Evolutionary conservation across 345 rosid species (phyloP), one percentile per base, ranked within the genome.

Genomic region (Hypericum perforatum): DNA sequence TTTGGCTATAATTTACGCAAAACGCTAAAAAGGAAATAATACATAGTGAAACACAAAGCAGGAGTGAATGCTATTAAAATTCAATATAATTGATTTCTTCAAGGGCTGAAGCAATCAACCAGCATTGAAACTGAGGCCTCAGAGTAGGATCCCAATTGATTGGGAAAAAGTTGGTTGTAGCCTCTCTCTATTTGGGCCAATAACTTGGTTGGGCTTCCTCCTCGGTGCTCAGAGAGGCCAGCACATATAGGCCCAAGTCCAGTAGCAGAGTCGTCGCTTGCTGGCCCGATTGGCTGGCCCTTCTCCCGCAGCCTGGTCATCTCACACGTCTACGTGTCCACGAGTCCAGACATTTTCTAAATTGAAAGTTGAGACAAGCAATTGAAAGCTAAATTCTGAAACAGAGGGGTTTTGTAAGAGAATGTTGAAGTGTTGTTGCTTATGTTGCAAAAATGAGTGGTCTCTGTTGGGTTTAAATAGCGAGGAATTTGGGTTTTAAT

Each of bases 301-400:
- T 68, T 74, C 56, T 76, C 78, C 7, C 61, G 65, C 41, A 59
- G 68, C 74, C 60, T 73, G 55, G 67, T 49, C 6, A 29, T 7
- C 64, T 76, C 76, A 37, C 57, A 56, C 7, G 64, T 66, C 80
- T 78, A 76, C 40, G 57, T 76, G 63, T 82, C 88, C 51, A 68
- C 65, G 7, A 72, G 48, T 5, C 56, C 85, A 50, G 82, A 68
- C 82, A 80, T 80, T 3, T 42, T 8, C n/a, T 53, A 38, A 39
- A 22, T 22, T 22, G 32, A 22, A 4, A 22, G 32, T 22, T 22
- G 32, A 22, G 32, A 22, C 32, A 22, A 22, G 32, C 4, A 4
- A 22, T 22, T 22, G 4, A 22, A n/a, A 22, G 32, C 32, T 22
- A 22, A 22, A 22, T 22, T 22, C 32, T 22, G 32, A 22, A 22